Conservation (phyloP, 2,329 filamentous ascomycete genomes). For the Dactylellina leptospora region DNA sequence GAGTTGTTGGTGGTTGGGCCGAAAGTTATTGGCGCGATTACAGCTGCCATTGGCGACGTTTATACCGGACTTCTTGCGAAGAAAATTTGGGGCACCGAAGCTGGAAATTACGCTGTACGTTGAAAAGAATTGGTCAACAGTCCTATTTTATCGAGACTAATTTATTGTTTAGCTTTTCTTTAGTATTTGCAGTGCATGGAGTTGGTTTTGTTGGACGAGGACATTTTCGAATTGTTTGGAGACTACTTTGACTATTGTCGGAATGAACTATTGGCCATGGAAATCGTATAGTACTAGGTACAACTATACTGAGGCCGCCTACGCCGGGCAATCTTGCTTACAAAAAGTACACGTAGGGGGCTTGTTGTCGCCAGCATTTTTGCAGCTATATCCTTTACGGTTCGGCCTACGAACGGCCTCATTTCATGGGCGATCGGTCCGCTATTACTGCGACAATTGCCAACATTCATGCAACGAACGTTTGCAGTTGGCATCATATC, state of each 20-base stretch:
- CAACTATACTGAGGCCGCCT: constrained; percentile 56
- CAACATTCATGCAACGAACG: constrained; percentile 11
- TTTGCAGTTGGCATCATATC: constrained; percentile 11
- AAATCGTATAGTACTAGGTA: constrained; percentile 62
- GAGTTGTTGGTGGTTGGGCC: constrained; percentile 76
- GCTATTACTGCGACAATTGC: constrained; percentile 58
- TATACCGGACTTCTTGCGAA: constrained; percentile 85
- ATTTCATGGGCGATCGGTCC: constrained; percentile 76
- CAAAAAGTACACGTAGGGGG: constrained; percentile 38
- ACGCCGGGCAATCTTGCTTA: constrained; percentile 18
- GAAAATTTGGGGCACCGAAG: constrained; percentile 73
- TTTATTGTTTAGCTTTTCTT: constrained; percentile 70
- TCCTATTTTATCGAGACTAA: constrained; percentile 4
- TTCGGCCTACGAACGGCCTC: constrained; percentile 87
- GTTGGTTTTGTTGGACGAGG: constrained; percentile 93
- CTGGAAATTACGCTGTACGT: constrained; percentile 76
- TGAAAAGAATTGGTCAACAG: not conserved
- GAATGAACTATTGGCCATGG: constrained; percentile 89
- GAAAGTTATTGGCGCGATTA: constrained; percentile 76
- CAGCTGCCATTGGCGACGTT: constrained; percentile 82
- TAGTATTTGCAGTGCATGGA: constrained; percentile 83
- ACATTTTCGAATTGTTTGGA: constrained; percentile 96
- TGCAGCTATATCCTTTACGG: constrained; percentile 81
- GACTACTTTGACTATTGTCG: constrained; percentile 82
- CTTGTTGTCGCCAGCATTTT: constrained; percentile 63